Conservation (phyloP, 2,329 filamentous ascomycete genomes). For the Epichloe baconii region DNA sequence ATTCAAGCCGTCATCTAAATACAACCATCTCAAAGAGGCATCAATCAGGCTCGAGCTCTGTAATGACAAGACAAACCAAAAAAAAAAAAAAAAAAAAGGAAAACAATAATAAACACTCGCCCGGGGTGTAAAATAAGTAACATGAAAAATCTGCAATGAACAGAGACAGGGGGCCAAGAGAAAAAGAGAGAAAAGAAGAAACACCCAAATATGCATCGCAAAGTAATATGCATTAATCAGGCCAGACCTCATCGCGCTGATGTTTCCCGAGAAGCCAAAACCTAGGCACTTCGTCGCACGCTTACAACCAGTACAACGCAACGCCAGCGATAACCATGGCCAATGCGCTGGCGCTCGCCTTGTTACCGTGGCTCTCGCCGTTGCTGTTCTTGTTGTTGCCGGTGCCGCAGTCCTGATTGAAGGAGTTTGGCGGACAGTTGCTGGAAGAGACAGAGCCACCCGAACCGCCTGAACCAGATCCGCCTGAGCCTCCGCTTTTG, state of each 20-base stretch:
- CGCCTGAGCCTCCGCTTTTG: slow-evolving; percentile 14
- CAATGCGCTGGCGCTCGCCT: slow-evolving; percentile 21
- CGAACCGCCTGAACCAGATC: slow-evolving; percentile 11
- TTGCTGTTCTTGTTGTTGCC: slow-evolving; percentile 11
- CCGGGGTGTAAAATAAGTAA: no score
- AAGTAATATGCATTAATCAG: no score
- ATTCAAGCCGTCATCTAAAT: no score
- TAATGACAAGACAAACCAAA: no score
- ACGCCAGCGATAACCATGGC: slow-evolving; percentile 24
- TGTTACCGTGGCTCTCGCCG: slow-evolving; percentile 19
- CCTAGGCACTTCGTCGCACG: not conserved
- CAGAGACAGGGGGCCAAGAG: not conserved
- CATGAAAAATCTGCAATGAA: no score
- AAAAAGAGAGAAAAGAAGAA: not conserved
- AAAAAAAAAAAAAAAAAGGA: no score
- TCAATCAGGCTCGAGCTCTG: no score
- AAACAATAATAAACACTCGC: no score
- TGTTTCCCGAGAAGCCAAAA: no score
- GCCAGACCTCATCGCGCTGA: no score
- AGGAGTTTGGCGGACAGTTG: slow-evolving; percentile 24
- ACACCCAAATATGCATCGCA: no score
- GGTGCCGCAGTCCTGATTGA: slow-evolving; percentile 27
- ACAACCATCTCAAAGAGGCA: no score
- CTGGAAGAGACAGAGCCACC: slow-evolving; percentile 11
- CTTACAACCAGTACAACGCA: slow-evolving; percentile 23